Evolutionary conservation across 164 flowering plant genomes (phyloP).

Genomic region (Annona squamosa): DNA sequence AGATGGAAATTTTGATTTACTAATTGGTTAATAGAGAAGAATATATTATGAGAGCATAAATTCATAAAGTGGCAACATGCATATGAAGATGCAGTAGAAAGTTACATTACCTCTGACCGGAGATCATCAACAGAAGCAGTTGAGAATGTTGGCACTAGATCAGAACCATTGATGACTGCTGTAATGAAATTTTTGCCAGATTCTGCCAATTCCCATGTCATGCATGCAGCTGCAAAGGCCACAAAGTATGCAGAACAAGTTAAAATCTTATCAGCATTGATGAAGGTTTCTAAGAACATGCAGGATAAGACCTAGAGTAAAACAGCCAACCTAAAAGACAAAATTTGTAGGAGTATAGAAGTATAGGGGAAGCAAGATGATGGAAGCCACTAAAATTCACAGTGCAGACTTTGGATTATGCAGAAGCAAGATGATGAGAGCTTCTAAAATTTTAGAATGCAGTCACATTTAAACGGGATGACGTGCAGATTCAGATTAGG

Average conservation of each 20-base stretch:
- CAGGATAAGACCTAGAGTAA: not conserved
- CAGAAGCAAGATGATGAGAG: not conserved
- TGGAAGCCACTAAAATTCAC: too few relatives aligned
- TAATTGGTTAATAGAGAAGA: not conserved
- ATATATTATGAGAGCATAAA: not conserved
- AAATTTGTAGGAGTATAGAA: too few relatives aligned
- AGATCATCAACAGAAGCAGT: slow-evolving; percentile 84
- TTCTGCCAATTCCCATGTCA: slow-evolving; percentile 99
- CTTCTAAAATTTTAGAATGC: not conserved
- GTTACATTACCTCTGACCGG: slow-evolving; percentile 73
- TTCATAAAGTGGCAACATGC: not conserved
- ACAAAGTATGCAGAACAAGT: not conserved
- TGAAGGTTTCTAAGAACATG: not conserved
- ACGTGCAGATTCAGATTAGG: not conserved
- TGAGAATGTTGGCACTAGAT: slow-evolving; percentile 94
- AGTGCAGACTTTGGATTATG: too few relatives aligned
- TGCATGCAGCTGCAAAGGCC: slow-evolving; percentile 80
- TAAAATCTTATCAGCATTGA: not conserved
- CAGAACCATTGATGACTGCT: slow-evolving; percentile 81
- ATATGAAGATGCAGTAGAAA: not conserved
- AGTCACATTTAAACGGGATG: not conserved
- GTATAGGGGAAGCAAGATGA: too few relatives aligned
- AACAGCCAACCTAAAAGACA: too few relatives aligned
- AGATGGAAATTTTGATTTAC: not conserved
- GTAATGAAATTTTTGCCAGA: slow-evolving; percentile 88